These are phyloP conservation scores for Oxyria digyna DNA, from an alignment of 148 eudicot genomes.

Conservation along the genomic window DNA sequence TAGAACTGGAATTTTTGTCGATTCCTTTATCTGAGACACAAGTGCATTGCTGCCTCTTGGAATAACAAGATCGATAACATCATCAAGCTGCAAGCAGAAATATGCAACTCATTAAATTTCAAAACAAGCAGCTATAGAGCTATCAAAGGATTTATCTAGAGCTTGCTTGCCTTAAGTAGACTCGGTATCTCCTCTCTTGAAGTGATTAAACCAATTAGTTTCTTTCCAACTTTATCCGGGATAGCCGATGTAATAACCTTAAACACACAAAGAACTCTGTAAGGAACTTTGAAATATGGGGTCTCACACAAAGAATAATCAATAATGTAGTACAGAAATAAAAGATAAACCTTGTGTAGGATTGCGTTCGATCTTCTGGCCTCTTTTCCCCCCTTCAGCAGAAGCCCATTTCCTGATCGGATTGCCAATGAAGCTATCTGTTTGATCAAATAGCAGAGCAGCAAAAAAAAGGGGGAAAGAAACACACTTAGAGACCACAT, in stretches of 20 bases:
- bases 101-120: neutral
- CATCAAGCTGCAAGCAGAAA: constrained; percentile 60
- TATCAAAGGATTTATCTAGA: neutral
- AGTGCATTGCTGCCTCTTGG: constrained; percentile 99
- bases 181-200: constrained; percentile 91
- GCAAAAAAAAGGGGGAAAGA: neutral
- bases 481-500: neutral
- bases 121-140: neutral
- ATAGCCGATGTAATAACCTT: constrained; percentile 79
- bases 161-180: constrained; percentile 56
- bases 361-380: constrained; percentile 78
- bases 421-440: constrained; percentile 95
- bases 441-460: constrained; percentile 5
- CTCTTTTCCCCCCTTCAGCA: constrained; percentile 94
- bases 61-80: constrained; percentile 95
- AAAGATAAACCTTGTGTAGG: constrained; percentile 64
- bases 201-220: constrained; percentile 77
- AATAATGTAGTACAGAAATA: neutral
- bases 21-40: constrained; percentile 84
- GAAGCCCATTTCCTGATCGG: constrained; percentile 87
- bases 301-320: neutral
- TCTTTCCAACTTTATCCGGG: constrained; percentile 66
- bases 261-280: neutral
- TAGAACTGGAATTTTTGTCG: constrained; percentile 93
- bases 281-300: neutral